Evolutionary conservation across 2,329 filamentous ascomycete genomes (phyloP).

Genomic region (Aspergillus pseudoglaucus): DNA sequence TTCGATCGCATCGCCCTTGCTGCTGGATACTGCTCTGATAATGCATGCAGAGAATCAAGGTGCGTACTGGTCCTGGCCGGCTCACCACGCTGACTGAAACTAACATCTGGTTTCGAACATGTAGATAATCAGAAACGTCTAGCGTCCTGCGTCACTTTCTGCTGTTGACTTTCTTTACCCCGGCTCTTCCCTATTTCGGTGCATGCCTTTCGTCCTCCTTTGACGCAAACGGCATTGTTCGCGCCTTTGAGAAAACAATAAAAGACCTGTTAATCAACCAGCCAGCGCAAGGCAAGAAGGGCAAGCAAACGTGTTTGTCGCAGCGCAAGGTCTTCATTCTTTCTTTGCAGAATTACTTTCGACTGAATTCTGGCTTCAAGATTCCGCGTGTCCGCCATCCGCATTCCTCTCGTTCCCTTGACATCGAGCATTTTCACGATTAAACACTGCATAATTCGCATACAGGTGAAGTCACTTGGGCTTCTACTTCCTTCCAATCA

Average conservation of each 20-base stretch:
- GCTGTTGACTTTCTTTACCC: constrained; percentile 3
- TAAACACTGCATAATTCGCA: background rate
- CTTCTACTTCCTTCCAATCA: no score
- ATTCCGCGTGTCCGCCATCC: background rate
- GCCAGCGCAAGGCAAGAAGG: background rate
- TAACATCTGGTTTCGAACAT: constrained; percentile 1
- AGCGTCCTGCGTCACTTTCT: background rate
- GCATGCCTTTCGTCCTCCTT: background rate
- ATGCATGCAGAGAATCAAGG: constrained; percentile 12
- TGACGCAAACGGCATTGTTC: constrained; percentile 1
- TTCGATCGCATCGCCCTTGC: constrained; percentile 11
- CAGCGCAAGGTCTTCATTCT: constrained; percentile 16
- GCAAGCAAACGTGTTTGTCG: constrained; percentile 3
- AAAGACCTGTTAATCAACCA: background rate
- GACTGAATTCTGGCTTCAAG: background rate
- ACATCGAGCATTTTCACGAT: constrained; percentile 11
- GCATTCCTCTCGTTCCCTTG: constrained; percentile 20
- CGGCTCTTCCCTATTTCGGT: background rate
- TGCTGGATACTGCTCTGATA: constrained; percentile 7
- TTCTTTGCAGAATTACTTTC: background rate
- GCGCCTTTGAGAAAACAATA: background rate
- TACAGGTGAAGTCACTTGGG: no score
- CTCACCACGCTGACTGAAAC: constrained; percentile 2
- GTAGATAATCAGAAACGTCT: constrained; percentile 4
- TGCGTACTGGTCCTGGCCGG: constrained; percentile 10